These are phyloP conservation scores for Didymella glomerata DNA, from an alignment of 2,329 filamentous ascomycete species.

Conservation along the genomic window DNA sequence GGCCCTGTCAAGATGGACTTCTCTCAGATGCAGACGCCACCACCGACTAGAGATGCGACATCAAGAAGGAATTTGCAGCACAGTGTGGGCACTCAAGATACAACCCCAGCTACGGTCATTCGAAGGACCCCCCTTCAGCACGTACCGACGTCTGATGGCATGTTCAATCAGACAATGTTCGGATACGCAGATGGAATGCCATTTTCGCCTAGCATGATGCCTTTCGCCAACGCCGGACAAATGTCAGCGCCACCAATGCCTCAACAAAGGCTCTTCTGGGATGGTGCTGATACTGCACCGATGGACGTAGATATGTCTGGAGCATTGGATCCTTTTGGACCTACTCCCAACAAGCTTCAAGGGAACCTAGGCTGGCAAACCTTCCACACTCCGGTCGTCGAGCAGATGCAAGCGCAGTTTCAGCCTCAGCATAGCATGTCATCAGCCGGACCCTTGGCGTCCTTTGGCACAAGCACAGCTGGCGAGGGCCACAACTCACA, in stretches of 20 bases:
- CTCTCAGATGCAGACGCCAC: conserved; percentile 67
- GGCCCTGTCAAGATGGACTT: conserved; percentile 50
- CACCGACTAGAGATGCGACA: conserved; percentile 65
- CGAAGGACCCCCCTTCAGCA: conserved; percentile 50
- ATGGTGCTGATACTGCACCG: conserved; percentile 41
- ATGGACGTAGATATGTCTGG: conserved; percentile 50
- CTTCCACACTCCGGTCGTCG: conserved; percentile 39
- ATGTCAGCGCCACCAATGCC: conserved; percentile 66
- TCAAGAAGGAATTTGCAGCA: conserved; percentile 57
- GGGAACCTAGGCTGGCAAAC: conserved; percentile 44
- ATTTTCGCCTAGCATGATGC: conserved; percentile 66
- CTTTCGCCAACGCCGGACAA: conserved; percentile 60
- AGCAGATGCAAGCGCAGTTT: conserved; percentile 48
- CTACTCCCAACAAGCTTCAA: conserved; percentile 47
- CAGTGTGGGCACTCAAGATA: conserved; percentile 35
- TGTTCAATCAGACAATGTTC: conserved; percentile 52
- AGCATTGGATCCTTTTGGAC: conserved; percentile 46
- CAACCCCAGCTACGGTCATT: conserved; percentile 52
- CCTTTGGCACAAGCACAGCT: conserved; percentile 35
- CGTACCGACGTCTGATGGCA: conserved; percentile 33
- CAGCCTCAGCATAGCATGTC: conserved; percentile 44
- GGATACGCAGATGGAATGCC: conserved; percentile 62
- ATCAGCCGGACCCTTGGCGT: conserved; percentile 33
- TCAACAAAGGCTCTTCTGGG: conserved; percentile 56
- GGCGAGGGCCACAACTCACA: conserved; percentile 33